A percentile compares a stretch with the other conserved stretches of the same genome.
These are phyloP conservation scores for Diddensiella caesifluorescens DNA, from an alignment of 805 yeast genomes.

Conservation along the genomic window DNA sequence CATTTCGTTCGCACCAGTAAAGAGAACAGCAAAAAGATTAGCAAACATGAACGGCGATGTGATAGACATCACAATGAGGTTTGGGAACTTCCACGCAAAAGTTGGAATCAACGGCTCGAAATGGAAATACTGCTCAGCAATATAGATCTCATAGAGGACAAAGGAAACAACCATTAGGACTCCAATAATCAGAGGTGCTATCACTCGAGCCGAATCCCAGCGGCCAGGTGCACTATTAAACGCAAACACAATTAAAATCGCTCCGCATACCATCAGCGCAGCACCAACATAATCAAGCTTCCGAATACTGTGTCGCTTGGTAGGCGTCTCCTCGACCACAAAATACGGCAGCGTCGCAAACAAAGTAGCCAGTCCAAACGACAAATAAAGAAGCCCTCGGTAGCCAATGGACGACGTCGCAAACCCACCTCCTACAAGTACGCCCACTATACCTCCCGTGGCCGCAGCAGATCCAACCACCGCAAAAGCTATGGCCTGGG, in stretches of 20 bases:
- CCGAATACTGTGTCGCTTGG: constrained; percentile 18
- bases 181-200: constrained; percentile 40
- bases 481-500: constrained; percentile 29
- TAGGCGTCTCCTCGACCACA: constrained; percentile 29
- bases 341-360: constrained; percentile 27
- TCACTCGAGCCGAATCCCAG: constrained; percentile 40
- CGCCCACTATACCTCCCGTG: constrained; percentile 37
- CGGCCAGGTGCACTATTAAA: constrained; percentile 42
- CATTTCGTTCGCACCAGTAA: constrained; percentile 28
- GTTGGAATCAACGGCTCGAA: constrained; percentile 30
- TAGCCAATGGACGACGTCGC: constrained; percentile 36
- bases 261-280: constrained; percentile 33
- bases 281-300: constrained; percentile 38
- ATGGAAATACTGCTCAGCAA: constrained; percentile 17
- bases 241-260: constrained; percentile 39
- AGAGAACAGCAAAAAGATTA: constrained; percentile 22
- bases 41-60: constrained; percentile 24
- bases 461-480: constrained; percentile 28
- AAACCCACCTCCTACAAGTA: constrained; percentile 43
- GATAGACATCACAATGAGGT: constrained; percentile 26
- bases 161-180: constrained; percentile 28
- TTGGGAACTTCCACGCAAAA: constrained; percentile 26
- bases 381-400: constrained; percentile 36
- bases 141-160: constrained; percentile 31
- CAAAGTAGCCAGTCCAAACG: constrained; percentile 32